Base-by-base conservation (phyloP, 108 stramenopile genomes). In the Cyclotella kingstonii region DNA sequence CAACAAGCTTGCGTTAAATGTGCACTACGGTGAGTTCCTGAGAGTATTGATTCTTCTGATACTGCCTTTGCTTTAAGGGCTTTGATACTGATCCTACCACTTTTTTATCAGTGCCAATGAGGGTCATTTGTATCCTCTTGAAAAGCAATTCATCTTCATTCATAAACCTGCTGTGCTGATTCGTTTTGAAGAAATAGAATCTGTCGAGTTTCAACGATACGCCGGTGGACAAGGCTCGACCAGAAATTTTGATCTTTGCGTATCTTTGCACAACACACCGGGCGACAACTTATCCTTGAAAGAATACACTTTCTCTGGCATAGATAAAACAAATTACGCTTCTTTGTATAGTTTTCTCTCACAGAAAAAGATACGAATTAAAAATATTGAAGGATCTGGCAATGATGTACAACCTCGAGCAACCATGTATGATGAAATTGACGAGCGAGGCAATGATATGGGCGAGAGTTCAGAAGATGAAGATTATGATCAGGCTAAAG, bases 131-230 rank as follows among this genome's bases (percentile, higher is more conserved):
- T 99, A 97, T 68, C 98, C 98, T 5, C 80, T 99, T 36, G 95
- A 98, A 60, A 96, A 97, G 84, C 92, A 95, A 58, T 98, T 99
- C 82, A 85, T 99, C 65, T 99, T 98, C 83, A 98, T 99, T 52
- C 96, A 99, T 89, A 98, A 98, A 77, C 99, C 99, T 1, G 93
- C 98, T 29, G 83, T 96, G 26, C 61, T 97, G 45, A 93, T 99
- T 73, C 91, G 95, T 31, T 98, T 96, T 79, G 95, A 95, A 43
- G 99, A 99, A 60, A 81, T 99, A 18, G 93, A 93, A 54, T 81
- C 81, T 52, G 94, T 98, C 12, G 96, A 98, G 57, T 98, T 99
- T 66, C 91, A 97, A 66, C 89, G 98, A 14, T 96, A 93, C 34
- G 94, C 89, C 6, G 92, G 92, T 5, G 94, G 93, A 5, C 86